Evolutionary conservation across 2,329 filamentous ascomycete genomes (phyloP).

Genomic region (Monosporascus ibericus): DNA sequence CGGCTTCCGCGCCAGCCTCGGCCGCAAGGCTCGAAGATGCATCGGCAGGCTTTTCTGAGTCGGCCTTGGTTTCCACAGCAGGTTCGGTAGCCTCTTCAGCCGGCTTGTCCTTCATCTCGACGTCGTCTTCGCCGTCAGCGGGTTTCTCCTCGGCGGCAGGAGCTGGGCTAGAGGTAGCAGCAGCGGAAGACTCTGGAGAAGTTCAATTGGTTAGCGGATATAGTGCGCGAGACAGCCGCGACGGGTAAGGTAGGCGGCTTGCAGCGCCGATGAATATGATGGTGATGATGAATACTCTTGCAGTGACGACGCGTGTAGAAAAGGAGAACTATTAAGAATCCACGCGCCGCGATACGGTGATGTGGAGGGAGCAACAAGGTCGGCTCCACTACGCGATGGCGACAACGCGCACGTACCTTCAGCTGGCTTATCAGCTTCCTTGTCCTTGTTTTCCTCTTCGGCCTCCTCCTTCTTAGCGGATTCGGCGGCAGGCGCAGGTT

Average conservation of each 20-base stretch:
- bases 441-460: background rate
- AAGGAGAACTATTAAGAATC: background rate
- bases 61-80: slow-evolving; percentile 10
- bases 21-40: slow-evolving; percentile 6
- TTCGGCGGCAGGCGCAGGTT: slow-evolving; percentile 6
- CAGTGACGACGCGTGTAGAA: background rate
- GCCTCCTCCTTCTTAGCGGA: background rate
- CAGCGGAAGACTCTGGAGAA: background rate
- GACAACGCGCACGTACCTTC: background rate
- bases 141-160: slow-evolving; percentile 21
- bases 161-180: slow-evolving; percentile 1
- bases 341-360: background rate
- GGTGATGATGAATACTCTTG: background rate
- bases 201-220: slow-evolving; percentile 17
- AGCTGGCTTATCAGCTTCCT: background rate
- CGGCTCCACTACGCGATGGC: background rate
- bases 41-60: slow-evolving; percentile 9
- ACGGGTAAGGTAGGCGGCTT: background rate
- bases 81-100: slow-evolving; percentile 17
- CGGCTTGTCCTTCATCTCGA: slow-evolving; percentile 24
- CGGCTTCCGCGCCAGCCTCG: slow-evolving; percentile 11
- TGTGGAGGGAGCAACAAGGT: background rate
- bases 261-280: background rate
- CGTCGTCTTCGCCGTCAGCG: slow-evolving; percentile 10
- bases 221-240: background rate